Evolutionary conservation across 2,329 filamentous ascomycete genomes (phyloP).

Genomic region (Tolypocladium album): DNA sequence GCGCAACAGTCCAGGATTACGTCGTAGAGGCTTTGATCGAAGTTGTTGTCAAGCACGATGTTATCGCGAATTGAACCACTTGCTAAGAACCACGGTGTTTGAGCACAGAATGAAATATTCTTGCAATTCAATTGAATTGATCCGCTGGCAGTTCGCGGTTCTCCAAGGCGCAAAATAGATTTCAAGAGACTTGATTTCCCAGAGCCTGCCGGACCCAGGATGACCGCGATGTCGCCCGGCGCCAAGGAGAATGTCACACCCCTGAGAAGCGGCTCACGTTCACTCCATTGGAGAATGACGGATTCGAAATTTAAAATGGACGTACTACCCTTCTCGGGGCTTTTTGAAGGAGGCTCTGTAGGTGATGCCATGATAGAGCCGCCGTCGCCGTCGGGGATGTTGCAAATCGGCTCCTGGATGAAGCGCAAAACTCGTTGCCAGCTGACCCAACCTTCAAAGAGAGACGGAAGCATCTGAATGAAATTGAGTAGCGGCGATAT

Average conservation of each 20-base stretch:
- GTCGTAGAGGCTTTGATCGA: background rate
- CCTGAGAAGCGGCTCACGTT: background rate
- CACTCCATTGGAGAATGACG: background rate
- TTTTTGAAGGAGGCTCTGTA: background rate
- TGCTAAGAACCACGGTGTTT: constrained; percentile 1
- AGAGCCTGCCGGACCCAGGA: background rate
- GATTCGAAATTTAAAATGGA: background rate
- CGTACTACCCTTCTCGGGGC: background rate
- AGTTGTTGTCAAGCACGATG: background rate
- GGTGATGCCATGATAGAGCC: background rate
- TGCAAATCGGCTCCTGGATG: background rate
- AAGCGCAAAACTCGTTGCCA: background rate
- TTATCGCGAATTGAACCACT: background rate
- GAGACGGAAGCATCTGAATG: constrained; percentile 1
- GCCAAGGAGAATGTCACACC: background rate
- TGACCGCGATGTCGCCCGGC: background rate
- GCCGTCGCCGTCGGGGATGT: background rate
- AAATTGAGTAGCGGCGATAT: background rate
- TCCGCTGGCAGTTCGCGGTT: background rate
- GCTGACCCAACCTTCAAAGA: background rate
- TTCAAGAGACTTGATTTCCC: background rate
- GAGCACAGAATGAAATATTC: background rate
- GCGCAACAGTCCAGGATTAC: background rate
- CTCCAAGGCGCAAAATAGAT: background rate
- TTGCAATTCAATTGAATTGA: background rate